Conservation (phyloP, 208 protist genomes). For the Porcisia hertigi region DNA sequence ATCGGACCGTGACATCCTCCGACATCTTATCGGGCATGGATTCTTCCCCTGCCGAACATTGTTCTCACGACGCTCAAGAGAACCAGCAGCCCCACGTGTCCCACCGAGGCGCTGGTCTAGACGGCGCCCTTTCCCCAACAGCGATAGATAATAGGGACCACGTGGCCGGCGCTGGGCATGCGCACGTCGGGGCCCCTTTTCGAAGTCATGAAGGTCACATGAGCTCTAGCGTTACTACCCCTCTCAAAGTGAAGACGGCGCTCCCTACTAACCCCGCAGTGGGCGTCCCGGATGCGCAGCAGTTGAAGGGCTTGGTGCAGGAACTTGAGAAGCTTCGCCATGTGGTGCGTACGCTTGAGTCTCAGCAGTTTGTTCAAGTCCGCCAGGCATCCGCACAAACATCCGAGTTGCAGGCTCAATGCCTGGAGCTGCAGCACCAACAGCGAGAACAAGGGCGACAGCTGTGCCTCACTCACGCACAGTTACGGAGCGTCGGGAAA, state of each 20-base stretch:
- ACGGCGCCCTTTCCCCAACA: not conserved
- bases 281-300: not conserved
- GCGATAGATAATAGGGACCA: not conserved
- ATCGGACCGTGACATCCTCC: not conserved
- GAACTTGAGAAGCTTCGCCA: constrained; percentile 33
- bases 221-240: not conserved
- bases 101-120: not conserved
- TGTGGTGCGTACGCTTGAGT: constrained; percentile 28
- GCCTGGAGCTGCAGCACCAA: constrained; percentile 25
- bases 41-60: not conserved
- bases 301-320: constrained; percentile 11
- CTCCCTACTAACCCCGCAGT: not conserved
- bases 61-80: not conserved
- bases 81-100: not conserved
- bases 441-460: constrained; percentile 21
- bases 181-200: not conserved
- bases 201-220: not conserved
- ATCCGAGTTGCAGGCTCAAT: constrained; percentile 16
- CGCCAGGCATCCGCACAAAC: constrained; percentile 24
- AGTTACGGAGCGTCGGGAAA: constrained; percentile 20
- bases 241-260: not conserved
- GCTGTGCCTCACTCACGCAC: constrained; percentile 21
- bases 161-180: not conserved
- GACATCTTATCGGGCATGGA: not conserved
- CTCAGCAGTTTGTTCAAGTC: constrained; percentile 23